Conservation (phyloP, 1,284 basidiomycete genomes). For the Boletellus deceptivus region DNA sequence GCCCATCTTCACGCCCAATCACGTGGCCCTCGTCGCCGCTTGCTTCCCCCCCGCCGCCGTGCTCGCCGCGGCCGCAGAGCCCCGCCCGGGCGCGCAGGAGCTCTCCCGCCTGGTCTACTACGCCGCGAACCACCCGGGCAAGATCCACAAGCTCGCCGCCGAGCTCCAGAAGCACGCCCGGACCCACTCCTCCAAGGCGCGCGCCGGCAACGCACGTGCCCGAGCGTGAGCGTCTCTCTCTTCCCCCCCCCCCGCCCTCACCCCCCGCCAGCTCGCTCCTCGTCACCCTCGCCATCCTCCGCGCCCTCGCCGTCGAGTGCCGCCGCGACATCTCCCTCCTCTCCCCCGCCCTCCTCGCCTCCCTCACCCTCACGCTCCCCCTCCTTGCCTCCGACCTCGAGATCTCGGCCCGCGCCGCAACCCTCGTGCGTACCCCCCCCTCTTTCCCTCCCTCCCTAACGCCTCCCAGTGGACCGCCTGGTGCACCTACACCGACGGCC, state of each 20-base stretch:
- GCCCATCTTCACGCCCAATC: constrained; percentile 77
- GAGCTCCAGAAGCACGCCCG: constrained; percentile 81
- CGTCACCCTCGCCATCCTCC: constrained; percentile 84
- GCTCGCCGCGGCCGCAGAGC: constrained; percentile 76
- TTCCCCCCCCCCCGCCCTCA: neutral
- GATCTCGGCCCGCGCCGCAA: constrained; percentile 79
- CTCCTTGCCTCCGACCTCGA: constrained; percentile 76
- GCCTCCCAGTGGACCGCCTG: constrained; percentile 77
- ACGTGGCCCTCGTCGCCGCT: constrained; percentile 82
- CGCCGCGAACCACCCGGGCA: constrained; percentile 86
- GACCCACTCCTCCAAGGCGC: constrained; percentile 67
- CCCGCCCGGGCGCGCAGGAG: constrained; percentile 86
- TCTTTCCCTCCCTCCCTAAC: neutral
- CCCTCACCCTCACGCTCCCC: constrained; percentile 67
- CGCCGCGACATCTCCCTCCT: constrained; percentile 84
- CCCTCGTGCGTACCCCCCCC: constrained; percentile 56
- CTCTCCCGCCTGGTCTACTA: constrained; percentile 91
- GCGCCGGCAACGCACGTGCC: constrained; percentile 69
- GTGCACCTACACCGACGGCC: constrained; percentile 89
- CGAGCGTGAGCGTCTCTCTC: constrained; percentile 64
- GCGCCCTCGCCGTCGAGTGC: constrained; percentile 87
- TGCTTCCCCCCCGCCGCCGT: constrained; percentile 89
- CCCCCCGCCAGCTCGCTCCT: constrained; percentile 65
- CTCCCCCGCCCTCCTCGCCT: constrained; percentile 73
- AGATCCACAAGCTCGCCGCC: constrained; percentile 81